These are phyloP conservation scores for Phaffomyces thermotolerans DNA, from an alignment of 805 yeast species.

Conservation along the genomic window DNA sequence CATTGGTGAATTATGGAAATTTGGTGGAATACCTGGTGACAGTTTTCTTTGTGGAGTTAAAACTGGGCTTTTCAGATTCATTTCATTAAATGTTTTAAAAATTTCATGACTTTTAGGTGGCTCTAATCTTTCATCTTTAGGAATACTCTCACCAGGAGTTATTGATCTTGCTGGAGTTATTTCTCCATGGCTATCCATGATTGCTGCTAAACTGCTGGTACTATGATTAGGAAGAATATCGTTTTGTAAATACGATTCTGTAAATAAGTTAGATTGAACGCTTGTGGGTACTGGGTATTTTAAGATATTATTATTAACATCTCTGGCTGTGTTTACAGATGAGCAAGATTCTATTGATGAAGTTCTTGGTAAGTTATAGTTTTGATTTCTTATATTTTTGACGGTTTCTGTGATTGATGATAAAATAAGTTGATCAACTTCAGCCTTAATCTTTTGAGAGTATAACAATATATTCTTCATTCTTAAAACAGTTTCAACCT, in stretches of 20 bases:
- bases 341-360: not conserved
- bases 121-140: constrained; percentile 4
- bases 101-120: constrained; percentile 3
- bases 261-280: constrained; percentile 26
- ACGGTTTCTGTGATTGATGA: constrained; percentile 59
- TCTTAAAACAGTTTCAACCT: constrained; percentile 63
- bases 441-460: constrained; percentile 68
- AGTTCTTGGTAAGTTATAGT: constrained; percentile 11
- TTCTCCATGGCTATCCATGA: constrained; percentile 10
- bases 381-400: constrained; percentile 33
- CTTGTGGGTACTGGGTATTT: constrained; percentile 21
- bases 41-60: constrained; percentile 26
- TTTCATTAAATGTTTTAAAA: constrained; percentile 17
- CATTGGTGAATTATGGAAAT: constrained; percentile 38
- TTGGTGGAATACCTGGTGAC: constrained; percentile 18
- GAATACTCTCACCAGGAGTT: constrained; percentile 37
- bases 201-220: constrained; percentile 2
- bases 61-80: constrained; percentile 23
- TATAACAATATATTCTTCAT: constrained; percentile 68
- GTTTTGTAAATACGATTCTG: constrained; percentile 33
- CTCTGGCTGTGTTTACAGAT: not conserved
- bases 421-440: constrained; percentile 65
- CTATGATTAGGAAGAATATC: constrained; percentile 32
- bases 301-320: constrained; percentile 4
- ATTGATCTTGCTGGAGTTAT: constrained; percentile 30